phyloP scores from a whole-genome alignment of 768 basidiomycete genomes.

The Pleurotus pulmonarius region DNA sequence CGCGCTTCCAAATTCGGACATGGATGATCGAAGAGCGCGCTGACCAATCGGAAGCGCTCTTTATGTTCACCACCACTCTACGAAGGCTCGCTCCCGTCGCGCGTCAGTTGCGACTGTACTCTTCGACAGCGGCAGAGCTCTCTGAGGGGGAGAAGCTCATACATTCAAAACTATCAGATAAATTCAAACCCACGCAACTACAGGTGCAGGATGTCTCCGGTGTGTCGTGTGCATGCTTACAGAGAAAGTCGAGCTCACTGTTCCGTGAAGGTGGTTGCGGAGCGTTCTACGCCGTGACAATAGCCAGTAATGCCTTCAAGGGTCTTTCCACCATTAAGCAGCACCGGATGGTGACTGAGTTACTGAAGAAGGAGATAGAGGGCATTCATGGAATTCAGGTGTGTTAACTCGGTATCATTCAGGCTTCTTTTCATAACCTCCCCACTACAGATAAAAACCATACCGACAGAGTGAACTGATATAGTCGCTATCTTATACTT shows the following conservation, averaged over 20 bases:
- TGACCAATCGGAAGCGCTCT: background rate
- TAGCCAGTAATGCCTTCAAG: conserved; percentile 82
- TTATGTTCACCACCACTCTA: conserved; percentile 15
- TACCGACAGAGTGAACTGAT: conserved; percentile 13
- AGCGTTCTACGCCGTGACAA: conserved; percentile 91
- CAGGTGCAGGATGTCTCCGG: conserved; percentile 96
- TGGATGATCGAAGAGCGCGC: background rate
- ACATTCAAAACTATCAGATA: conserved; percentile 63
- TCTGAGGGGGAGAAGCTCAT: conserved; percentile 71
- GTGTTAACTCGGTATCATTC: conserved; percentile 18
- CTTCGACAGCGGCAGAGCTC: conserved; percentile 23
- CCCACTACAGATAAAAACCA: conserved; percentile 37
- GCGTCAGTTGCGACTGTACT: conserved; percentile 24
- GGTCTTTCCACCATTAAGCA: conserved; percentile 89
- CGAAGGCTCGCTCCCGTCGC: conserved; percentile 29
- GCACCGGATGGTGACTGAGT: conserved; percentile 84
- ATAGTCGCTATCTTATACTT: background rate
- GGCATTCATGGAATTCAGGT: conserved; percentile 95
- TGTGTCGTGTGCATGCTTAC: conserved; percentile 28
- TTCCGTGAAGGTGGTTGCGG: conserved; percentile 81
- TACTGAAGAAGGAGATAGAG: conserved; percentile 84
- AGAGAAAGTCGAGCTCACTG: background rate
- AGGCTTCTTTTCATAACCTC: background rate
- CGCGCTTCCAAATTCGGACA: background rate
- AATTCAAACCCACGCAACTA: conserved; percentile 76